Conservation (phyloP, 768 basidiomycete species). For the Tricholoma saponaceum region DNA sequence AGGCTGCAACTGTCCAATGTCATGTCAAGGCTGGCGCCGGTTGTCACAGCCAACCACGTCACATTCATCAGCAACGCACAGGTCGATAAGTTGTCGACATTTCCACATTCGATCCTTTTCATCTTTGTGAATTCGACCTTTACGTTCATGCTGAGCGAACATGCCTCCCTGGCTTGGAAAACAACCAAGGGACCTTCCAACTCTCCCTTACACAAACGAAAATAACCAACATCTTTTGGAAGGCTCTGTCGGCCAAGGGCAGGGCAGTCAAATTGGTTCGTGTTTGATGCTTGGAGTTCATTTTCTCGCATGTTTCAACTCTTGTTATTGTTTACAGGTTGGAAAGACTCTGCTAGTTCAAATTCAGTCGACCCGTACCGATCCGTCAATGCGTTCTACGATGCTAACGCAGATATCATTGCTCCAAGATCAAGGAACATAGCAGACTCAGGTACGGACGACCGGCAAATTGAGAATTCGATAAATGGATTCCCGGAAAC, state of each 20-base stretch:
- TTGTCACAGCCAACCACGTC: too few species aligned
- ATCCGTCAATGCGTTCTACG: slow-evolving; percentile 21
- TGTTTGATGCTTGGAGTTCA: not conserved
- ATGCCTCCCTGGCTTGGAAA: slow-evolving; percentile 1
- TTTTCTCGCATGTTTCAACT: not conserved
- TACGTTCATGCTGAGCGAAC: not conserved
- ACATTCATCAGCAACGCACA: too few species aligned
- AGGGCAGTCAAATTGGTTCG: not conserved
- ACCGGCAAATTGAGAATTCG: slow-evolving; percentile 24
- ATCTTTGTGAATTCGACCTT: not conserved
- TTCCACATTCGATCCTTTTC: not conserved
- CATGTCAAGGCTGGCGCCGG: too few species aligned
- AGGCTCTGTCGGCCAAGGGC: not conserved
- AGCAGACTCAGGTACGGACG: slow-evolving; percentile 7
- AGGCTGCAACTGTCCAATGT: too few species aligned
- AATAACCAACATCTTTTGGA: not conserved
- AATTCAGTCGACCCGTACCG: slow-evolving; percentile 8
- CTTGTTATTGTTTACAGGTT: not conserved
- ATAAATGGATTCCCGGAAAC: slow-evolving; percentile 26
- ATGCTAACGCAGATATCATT: slow-evolving; percentile 14
- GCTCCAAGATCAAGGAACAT: slow-evolving; percentile 11
- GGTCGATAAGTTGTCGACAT: too few species aligned
- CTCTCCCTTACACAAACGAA: not conserved
- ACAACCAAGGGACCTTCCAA: not conserved
- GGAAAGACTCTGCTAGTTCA: slow-evolving; percentile 1